Evolutionary conservation across 1,139 yeast species (phyloP), one percentile per base, ranked within the genome.

Genomic region (Geotrichum citri-aurantii): DNA sequence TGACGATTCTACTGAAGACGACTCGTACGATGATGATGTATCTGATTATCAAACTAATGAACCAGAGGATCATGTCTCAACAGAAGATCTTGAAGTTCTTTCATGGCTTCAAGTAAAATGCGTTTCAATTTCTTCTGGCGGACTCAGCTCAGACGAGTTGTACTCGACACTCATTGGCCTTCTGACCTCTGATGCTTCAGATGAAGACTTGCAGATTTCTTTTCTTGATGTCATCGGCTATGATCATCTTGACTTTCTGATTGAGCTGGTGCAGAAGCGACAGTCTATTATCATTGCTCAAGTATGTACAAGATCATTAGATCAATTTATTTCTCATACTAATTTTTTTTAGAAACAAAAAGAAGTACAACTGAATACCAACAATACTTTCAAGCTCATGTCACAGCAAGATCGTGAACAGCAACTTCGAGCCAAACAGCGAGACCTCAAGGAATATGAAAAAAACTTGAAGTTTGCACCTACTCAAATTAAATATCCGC

Each of bases 181-280:
- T 2, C 53, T 77, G 11, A 61, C 68, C 7, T 66, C 73, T 0
- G 73, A 77, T 42, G 69, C 73, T 7, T 69, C 78, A 44, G 90
- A 85, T 57, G 87, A 84, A 55, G 87, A 83, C 54, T 71, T 85
- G 12, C 93, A 88, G 66, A 82, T 86, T 7, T 70, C 79, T 1
- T 73, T 93, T 46, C 84, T 89, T 63, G 97, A 91, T 68, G 78
- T 88, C 10, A 72, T 93, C 3, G 98, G 99, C 0, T 87, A 84
- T 66, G 97, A 90, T 44, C 87, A 90, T 67, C 80, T 93, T 62
- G 96, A 90, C 57, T 72, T 91, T 56, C 87, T 91, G 10, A 78
- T 91, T 0, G 81, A 80, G 56, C 73, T 93, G 17, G 71, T 92
- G 2, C 48, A 60, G 14, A 52, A 53, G 12, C 57, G 62, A 1